Evolutionary conservation across 1,284 basidiomycete genomes (phyloP).

Genomic region (Thecaphora thlaspeos): DNA sequence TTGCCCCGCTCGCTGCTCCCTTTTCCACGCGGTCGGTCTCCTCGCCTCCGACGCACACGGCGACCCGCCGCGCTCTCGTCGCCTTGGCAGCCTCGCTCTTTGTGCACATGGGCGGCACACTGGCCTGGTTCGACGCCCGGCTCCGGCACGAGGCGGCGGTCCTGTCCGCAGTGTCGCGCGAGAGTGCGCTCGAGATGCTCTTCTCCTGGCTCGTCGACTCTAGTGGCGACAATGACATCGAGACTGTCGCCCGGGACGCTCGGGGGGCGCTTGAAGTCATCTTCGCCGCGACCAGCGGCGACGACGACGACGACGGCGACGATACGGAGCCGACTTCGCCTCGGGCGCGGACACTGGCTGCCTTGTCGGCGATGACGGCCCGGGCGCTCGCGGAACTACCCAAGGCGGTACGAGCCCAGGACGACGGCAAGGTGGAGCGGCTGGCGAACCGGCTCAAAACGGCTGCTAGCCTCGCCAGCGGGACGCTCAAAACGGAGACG

Average conservation of each 20-base stretch:
- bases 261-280: not conserved
- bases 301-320: not conserved
- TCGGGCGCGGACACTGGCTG: not conserved
- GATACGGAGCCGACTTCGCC: not conserved
- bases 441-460: not conserved
- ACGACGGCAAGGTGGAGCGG: constrained; percentile 5
- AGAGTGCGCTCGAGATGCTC: constrained; percentile 6
- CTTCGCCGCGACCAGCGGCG: too few species aligned
- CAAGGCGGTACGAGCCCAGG: constrained; percentile 5
- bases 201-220: constrained; percentile 28
- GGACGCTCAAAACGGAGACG: not conserved
- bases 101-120: constrained; percentile 9
- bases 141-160: constrained; percentile 4
- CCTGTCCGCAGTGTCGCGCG: not conserved
- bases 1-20: constrained; percentile 18
- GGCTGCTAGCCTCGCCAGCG: not conserved
- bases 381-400: constrained; percentile 11
- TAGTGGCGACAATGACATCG: constrained; percentile 7
- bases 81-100: constrained; percentile 11
- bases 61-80: constrained; percentile 8
- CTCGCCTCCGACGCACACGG: constrained; percentile 7
- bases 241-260: not conserved
- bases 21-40: constrained; percentile 12
- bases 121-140: constrained; percentile 27
- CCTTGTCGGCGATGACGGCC: constrained; percentile 8